A percentile compares a stretch with the other conserved stretches of the same genome.
Evolutionary conservation across 1,139 yeast genomes (phyloP).

Genomic region (Kodamaea ohmeri): DNA sequence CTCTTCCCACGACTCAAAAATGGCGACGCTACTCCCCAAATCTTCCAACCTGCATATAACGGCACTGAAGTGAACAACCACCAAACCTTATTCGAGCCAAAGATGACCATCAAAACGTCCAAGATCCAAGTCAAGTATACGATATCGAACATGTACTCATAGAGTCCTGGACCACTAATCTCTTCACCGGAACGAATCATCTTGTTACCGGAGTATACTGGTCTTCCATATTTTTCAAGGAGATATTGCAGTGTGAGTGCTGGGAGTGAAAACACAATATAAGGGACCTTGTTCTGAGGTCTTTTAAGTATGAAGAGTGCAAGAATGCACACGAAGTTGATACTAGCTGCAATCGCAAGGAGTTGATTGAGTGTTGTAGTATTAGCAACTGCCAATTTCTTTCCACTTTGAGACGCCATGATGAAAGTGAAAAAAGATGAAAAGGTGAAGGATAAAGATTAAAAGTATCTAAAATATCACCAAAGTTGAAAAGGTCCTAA

Average conservation of each 20-base stretch:
- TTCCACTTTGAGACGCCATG: constrained; percentile 52
- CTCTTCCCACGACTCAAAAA: constrained; percentile 18
- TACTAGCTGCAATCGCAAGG: constrained; percentile 45
- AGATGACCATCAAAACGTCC: constrained; percentile 51
- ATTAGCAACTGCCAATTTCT: constrained; percentile 67
- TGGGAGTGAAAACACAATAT: constrained; percentile 57
- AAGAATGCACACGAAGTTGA: constrained; percentile 43
- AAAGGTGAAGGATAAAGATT: no score
- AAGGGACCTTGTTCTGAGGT: constrained; percentile 53
- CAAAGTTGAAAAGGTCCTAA: background rate
- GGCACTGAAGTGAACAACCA: constrained; percentile 46
- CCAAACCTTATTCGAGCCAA: constrained; percentile 66
- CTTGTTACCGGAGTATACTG: constrained; percentile 43
- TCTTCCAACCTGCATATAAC: constrained; percentile 56
- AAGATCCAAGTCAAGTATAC: constrained; percentile 67
- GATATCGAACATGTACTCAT: constrained; percentile 75
- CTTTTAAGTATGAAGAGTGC: constrained; percentile 46
- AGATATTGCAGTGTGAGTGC: constrained; percentile 52
- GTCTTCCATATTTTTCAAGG: constrained; percentile 68
- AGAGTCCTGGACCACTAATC: constrained; percentile 61
- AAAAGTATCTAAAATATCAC: no score
- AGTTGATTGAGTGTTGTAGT: constrained; percentile 51
- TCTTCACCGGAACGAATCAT: constrained; percentile 63
- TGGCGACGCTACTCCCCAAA: constrained; percentile 30
- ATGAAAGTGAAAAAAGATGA: background rate